Percentiles rank a stretch among this genome's conserved stretches.
Conservation (phyloP, 139 green algal genomes). For the Auxenochlorella pyrenoidosa region DNA sequence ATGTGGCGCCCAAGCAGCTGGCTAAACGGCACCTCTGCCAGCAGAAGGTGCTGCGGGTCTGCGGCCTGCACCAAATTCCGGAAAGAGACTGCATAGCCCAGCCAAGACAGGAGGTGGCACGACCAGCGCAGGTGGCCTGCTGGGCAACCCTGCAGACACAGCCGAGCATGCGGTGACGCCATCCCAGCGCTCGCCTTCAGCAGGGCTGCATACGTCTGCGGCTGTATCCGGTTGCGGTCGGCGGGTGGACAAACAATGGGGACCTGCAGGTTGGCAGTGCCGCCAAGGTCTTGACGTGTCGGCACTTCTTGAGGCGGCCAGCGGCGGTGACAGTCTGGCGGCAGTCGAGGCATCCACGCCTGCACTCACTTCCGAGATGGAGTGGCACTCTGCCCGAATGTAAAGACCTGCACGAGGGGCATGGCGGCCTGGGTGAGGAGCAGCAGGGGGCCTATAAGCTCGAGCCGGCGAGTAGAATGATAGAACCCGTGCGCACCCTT, state of each 20-base stretch:
- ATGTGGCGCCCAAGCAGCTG: neutral
- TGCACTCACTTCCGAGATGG: neutral
- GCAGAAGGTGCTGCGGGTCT: constrained; percentile 28
- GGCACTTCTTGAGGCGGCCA: too few relatives aligned
- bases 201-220: neutral
- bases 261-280: neutral
- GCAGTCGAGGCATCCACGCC: too few relatives aligned
- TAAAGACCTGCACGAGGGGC: neutral
- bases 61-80: neutral
- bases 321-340: too few relatives aligned
- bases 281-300: too few relatives aligned
- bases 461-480: too few relatives aligned
- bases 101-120: neutral
- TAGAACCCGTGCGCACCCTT: neutral
- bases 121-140: neutral
- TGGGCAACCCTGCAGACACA: neutral
- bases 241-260: neutral
- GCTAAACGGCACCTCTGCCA: constrained; percentile 21
- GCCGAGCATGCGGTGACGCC: too few relatives aligned
- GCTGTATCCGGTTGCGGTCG: neutral
- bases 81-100: neutral
- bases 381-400: neutral
- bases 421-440: too few relatives aligned
- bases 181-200: neutral
- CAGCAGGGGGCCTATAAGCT: too few relatives aligned